Evolutionary conservation across 2,329 filamentous ascomycete species (phyloP).

Genomic region (Scedosporium dehoogii): DNA sequence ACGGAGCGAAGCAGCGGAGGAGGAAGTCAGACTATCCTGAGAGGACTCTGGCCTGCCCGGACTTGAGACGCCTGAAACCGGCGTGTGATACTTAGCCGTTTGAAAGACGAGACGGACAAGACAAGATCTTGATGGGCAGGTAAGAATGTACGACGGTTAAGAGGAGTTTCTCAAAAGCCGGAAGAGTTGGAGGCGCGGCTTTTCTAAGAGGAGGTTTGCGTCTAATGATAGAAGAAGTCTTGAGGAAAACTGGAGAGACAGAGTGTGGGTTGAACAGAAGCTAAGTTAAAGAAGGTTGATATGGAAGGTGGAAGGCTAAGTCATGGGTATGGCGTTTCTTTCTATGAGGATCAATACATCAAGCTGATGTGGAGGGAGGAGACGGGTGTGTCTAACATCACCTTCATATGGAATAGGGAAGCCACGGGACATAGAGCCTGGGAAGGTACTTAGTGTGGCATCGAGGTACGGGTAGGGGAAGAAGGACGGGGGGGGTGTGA

Average conservation of each 20-base stretch:
- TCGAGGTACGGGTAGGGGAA: too few relatives aligned
- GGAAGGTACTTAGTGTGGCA: too few relatives aligned
- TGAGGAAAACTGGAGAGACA: not conserved
- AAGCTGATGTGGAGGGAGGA: not conserved
- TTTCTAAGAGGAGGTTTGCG: not conserved
- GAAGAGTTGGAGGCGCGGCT: not conserved
- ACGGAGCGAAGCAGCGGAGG: not conserved
- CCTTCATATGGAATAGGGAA: too few relatives aligned
- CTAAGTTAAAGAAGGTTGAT: not conserved
- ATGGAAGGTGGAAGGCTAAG: not conserved
- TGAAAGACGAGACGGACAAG: not conserved
- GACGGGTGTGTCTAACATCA: too few relatives aligned
- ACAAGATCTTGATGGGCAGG: not conserved
- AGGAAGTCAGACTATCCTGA: not conserved
- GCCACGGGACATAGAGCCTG: too few relatives aligned
- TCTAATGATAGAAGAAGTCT: not conserved
- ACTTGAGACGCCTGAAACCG: not conserved
- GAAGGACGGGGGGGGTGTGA: too few relatives aligned
- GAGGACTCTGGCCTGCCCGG: not conserved
- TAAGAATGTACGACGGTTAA: not conserved
- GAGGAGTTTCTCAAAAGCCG: not conserved
- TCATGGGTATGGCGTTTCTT: not conserved
- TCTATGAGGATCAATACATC: not conserved
- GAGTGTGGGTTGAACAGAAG: not conserved
- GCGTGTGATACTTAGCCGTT: not conserved